Base-by-base conservation (phyloP, 768 basidiomycete species). In the Fibroporia radiculosa region DNA sequence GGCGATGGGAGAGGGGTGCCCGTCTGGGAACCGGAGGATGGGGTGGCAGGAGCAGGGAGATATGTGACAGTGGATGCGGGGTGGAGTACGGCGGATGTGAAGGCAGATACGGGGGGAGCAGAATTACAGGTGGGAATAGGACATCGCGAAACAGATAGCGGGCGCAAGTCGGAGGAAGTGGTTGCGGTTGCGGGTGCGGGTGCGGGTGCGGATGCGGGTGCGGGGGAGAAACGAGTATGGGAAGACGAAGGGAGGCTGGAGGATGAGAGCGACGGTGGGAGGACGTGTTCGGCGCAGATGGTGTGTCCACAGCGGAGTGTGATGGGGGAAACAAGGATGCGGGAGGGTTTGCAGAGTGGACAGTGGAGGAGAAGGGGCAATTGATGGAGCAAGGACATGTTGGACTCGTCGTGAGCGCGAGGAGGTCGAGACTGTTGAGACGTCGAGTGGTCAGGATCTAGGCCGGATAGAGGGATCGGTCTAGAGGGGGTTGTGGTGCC, bases 251-350 rank as follows among this genome's bases (percentile, higher is more conserved):
- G 38, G 11, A 48, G 32, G 36, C 46, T 22, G 16, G 24, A n/a
- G n/a, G n/a, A n/a, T n/a, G n/a, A n/a, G n/a, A n/a, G n/a, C 31
- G 50, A 13, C 27, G 18, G n/a, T 18, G 38, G 14, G 28, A 26
- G 44, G 44, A 71, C 53, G 48, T 59, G 50, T 67, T 54, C 35
- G 0, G 77, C 62, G 55, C 91, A 96, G 50, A 93, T 50, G 18
- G 90, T 73, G 59, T 96, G 92, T 42, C 92, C 92, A 57, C 92
- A 96, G 54, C 69, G 74, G 31, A 95, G 79, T 7, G 70, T 75
- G 27, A 74, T 65, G 2, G 82, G 80, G 3, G 65, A 57, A 19
- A 54, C 46, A 19, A 81, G 66, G 43, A 64, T 44, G 19, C 60
- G 31, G 1, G 60, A 48, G 6, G 62, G 57, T 1, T 55, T 42